A percentile compares a stretch with the other conserved stretches of the same genome.
phyloP scores from a whole-genome alignment of 371 early-diverging fungal genomes.

The Chytridium lagenaria region DNA sequence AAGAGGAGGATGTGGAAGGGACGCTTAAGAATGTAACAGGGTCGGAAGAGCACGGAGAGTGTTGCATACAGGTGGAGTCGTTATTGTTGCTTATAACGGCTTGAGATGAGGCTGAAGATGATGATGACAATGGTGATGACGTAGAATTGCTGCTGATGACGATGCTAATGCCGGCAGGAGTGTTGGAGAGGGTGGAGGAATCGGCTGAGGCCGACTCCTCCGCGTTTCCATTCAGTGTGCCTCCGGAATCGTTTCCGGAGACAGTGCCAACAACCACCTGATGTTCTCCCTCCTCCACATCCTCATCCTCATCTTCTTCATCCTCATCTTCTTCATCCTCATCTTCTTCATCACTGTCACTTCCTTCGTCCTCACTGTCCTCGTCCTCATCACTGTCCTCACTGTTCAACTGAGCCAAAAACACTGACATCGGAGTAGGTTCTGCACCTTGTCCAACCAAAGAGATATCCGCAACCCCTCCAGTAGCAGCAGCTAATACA shows the following conservation, averaged over 20 bases:
- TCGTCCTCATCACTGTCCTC: not conserved
- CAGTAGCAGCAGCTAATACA: not conserved
- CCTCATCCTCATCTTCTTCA: not conserved
- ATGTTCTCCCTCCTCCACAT: not conserved
- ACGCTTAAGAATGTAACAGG: no score
- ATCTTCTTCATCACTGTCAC: not conserved
- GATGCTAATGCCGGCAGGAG: not conserved
- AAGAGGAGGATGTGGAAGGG: not conserved
- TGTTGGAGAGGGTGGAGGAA: constrained; percentile 3
- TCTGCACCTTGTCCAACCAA: not conserved
- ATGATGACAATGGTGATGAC: not conserved
- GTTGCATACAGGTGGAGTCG: not conserved
- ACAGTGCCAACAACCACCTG: not conserved
- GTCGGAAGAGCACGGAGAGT: not conserved
- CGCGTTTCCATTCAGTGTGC: constrained; percentile 12
- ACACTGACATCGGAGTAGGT: constrained; percentile 2
- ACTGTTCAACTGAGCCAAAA: not conserved
- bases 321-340: not conserved
- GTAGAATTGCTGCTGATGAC: not conserved
- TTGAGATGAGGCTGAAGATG: not conserved
- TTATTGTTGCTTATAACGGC: not conserved
- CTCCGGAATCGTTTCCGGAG: not conserved
- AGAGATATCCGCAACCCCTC: not conserved
- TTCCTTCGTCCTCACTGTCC: not conserved
- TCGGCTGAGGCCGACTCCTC: not conserved